phyloP scores from a whole-genome alignment of 2,329 filamentous ascomycete genomes.

The Diaporthe vaccinii region DNA sequence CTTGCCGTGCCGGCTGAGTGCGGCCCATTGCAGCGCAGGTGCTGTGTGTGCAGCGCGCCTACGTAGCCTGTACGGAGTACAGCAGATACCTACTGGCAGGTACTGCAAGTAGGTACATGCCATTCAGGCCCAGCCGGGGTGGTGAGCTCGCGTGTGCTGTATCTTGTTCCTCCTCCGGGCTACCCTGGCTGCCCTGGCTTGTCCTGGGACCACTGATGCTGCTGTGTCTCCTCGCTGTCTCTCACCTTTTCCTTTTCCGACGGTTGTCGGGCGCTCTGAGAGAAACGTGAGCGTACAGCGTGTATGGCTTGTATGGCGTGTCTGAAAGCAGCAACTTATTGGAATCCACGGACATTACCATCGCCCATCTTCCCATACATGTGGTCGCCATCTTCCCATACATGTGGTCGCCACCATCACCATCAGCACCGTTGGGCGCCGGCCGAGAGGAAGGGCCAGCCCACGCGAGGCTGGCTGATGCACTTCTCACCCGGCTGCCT shows the following conservation, averaged over 20 bases:
- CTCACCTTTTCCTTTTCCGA: conserved; percentile 24
- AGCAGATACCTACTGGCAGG: too few relatives aligned
- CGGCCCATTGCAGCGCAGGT: conserved; percentile 8
- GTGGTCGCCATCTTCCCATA: conserved; percentile 3
- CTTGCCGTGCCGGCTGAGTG: conserved; percentile 27
- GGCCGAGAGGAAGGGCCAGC: not conserved
- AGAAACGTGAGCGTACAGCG: conserved; percentile 13
- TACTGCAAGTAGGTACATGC: not conserved
- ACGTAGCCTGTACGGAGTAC: not conserved
- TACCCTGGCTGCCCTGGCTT: conserved; percentile 8
- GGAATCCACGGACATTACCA: not conserved
- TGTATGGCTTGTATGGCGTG: conserved; percentile 10
- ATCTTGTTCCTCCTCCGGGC: not conserved
- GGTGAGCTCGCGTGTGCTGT: not conserved
- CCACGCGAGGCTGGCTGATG: conserved; percentile 28
- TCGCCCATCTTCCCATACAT: conserved; percentile 2
- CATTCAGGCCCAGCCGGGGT: not conserved
- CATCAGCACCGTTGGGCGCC: conserved; percentile 12
- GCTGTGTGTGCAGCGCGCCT: not conserved
- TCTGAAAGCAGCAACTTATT: conserved; percentile 22
- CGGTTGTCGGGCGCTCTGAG: not conserved
- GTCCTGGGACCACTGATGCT: not conserved
- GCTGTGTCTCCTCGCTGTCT: conserved; percentile 16
- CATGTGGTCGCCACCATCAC: not conserved
- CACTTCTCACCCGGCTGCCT: not conserved